Conservation (phyloP, 192 early-diverging fungal genomes). For the Coemansia sp. region DNA sequence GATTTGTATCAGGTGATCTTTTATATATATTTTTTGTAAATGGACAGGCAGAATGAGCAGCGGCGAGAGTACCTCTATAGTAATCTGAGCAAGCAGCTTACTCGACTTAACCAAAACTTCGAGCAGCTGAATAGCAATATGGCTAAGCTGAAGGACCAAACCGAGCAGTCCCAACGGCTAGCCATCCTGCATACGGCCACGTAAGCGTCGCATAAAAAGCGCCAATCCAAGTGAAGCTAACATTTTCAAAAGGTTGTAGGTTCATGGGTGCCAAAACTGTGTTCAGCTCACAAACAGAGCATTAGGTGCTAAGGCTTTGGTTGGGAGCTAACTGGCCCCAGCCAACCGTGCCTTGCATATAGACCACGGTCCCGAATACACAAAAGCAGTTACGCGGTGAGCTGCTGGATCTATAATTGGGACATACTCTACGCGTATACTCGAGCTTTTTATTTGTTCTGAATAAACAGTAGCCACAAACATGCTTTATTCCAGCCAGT, state of each 20-base stretch:
- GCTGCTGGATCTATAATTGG: too few relatives aligned
- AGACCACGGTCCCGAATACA: too few relatives aligned
- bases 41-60: constrained; percentile 43
- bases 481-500: too few relatives aligned
- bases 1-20: not conserved
- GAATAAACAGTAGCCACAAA: too few relatives aligned
- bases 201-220: constrained; percentile 5
- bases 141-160: constrained; percentile 25
- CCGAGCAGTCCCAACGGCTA: constrained; percentile 43
- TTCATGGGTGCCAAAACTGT: constrained; percentile 51
- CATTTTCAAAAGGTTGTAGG: not conserved
- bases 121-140: constrained; percentile 41
- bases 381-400: too few relatives aligned
- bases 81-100: constrained; percentile 48
- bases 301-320: too few relatives aligned
- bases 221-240: not conserved
- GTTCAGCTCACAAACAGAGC: constrained; percentile 6
- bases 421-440: too few relatives aligned
- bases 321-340: not conserved
- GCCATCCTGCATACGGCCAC: constrained; percentile 40
- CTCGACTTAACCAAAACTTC: constrained; percentile 45
- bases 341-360: too few relatives aligned
- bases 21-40: constrained; percentile 1
- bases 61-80: constrained; percentile 42
- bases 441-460: too few relatives aligned